Evolutionary conservation across 441 rosid species (phyloP), one percentile per base, ranked within the genome.

Genomic region (Sinapis alba): DNA sequence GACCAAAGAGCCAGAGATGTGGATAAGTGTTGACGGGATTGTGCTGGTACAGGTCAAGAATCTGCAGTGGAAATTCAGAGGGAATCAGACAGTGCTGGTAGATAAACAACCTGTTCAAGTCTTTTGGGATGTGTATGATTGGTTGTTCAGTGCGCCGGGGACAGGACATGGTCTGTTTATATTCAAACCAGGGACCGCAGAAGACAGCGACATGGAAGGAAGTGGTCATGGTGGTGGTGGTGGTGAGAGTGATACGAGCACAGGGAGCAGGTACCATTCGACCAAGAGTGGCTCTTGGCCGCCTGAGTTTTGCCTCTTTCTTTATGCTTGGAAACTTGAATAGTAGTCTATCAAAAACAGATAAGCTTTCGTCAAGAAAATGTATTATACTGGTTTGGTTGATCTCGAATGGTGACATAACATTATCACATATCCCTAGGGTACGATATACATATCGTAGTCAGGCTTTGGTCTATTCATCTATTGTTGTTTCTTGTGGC

Each of bases 121-220:
- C 45, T 80, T 79, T 73, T 89, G 95, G 95, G 90, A 88, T 53
- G 92, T 89, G 18, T 88, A 86, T 67, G 92, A 89, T 76, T 90
- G 95, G 95, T 66, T 90, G 26, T 90, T 90, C 59, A 78, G 74
- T 23, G 65, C 72, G 68, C 88, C 88, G 0, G 90, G 89, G 13
- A 77, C 87, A 5, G 88, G 92, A 0, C 86, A 83, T 18, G 95
- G 95, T 5, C 53, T 85, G 79, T 90, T 90, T 38, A 85, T 86
- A 69, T 88, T 90, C 80, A 90, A 86, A 78, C 92, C 95, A 0
- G 83, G 84, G 41, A 81, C 65, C 6, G 57, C 9, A 0, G 95
- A 90, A 74, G 50, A 9, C 75, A 86, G 84, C 36, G 95, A 88
- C 74, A 74, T 23, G 59, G 92, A 88, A 24, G 87, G 78, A 11